Evolutionary conservation across 345 rosid genomes (phyloP).

Genomic region (Populus pruinosa): DNA sequence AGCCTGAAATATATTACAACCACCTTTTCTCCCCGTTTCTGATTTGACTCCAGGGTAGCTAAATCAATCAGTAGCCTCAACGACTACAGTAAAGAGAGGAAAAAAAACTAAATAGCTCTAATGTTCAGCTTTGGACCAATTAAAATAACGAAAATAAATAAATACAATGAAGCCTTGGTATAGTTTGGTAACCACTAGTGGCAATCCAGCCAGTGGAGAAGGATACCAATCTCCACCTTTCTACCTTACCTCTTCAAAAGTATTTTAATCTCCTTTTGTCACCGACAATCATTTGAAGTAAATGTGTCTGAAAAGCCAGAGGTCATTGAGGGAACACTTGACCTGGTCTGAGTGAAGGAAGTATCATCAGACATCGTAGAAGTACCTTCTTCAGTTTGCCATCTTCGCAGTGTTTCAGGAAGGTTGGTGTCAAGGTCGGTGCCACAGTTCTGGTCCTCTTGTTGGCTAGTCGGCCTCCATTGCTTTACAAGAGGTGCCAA

Average conservation of each 20-base stretch:
- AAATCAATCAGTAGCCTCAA: background rate
- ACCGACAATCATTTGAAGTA: slow-evolving; percentile 62
- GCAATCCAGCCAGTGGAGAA: background rate
- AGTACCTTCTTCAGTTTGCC: slow-evolving; percentile 77
- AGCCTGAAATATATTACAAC: background rate
- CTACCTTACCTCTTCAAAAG: background rate
- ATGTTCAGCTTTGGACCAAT: background rate
- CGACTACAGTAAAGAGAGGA: no score
- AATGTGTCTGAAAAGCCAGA: slow-evolving; percentile 61
- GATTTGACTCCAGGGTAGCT: background rate
- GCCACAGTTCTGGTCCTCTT: slow-evolving; percentile 60
- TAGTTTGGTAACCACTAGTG: background rate
- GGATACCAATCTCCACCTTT: background rate
- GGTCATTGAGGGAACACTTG: slow-evolving; percentile 50
- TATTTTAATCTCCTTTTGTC: slow-evolving; percentile 2
- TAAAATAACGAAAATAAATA: background rate
- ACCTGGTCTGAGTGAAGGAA: slow-evolving; percentile 56
- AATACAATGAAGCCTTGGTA: background rate
- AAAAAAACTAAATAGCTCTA: background rate
- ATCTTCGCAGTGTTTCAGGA: slow-evolving; percentile 74
- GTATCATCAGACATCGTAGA: slow-evolving; percentile 45
- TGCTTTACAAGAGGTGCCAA: slow-evolving; percentile 48
- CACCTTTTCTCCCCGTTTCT: background rate
- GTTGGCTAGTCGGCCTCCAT: slow-evolving; percentile 73
- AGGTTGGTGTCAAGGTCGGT: slow-evolving; percentile 75